Percentiles rank a stretch among this genome's conserved stretches.
These are phyloP conservation scores for Aspergillus bertholletiae DNA, from an alignment of 495 filamentous ascomycete genomes.

Conservation along the genomic window DNA sequence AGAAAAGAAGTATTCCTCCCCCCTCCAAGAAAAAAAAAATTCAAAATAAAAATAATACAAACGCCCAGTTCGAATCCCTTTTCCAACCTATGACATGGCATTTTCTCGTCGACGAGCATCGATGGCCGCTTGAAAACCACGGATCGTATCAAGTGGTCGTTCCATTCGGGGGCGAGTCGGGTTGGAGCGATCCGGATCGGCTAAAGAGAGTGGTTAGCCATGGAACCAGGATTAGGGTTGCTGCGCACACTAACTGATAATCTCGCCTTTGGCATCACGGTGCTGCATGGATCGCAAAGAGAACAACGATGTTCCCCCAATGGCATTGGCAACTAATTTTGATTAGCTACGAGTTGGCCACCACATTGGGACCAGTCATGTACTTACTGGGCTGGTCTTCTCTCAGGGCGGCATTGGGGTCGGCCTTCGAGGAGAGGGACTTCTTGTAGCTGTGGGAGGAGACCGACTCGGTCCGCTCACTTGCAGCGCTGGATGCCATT, in stretches of 20 bases:
- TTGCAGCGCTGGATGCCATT: conserved; percentile 25
- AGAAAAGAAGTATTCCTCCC: no score
- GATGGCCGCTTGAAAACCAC: conserved; percentile 87
- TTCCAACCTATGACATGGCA: not conserved
- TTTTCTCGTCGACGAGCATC: conserved; percentile 46
- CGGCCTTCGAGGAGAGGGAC: conserved; percentile 67
- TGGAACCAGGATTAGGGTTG: conserved; percentile 26
- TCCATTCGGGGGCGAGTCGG: conserved; percentile 85
- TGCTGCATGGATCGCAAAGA: conserved; percentile 71
- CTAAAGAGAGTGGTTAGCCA: conserved; percentile 16
- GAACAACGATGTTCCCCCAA: conserved; percentile 22
- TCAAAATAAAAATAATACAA: not conserved
- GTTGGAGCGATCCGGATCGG: conserved; percentile 39
- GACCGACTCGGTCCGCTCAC: conserved; percentile 26
- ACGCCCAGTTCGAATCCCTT: not conserved
- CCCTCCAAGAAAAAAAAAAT: no score
- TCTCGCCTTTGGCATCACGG: conserved; percentile 74
- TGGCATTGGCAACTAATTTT: conserved; percentile 6
- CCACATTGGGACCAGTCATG: not conserved
- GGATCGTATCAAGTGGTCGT: conserved; percentile 88
- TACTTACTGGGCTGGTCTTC: conserved; percentile 81
- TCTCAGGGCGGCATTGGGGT: conserved; percentile 81
- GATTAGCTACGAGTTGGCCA: not conserved
- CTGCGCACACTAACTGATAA: conserved; percentile 60
- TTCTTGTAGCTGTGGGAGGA: conserved; percentile 48